Percentiles rank a stretch among this genome's conserved stretches.
phyloP scores from a whole-genome alignment of 176 grass and related monocot species.

The Carex kokanica region DNA sequence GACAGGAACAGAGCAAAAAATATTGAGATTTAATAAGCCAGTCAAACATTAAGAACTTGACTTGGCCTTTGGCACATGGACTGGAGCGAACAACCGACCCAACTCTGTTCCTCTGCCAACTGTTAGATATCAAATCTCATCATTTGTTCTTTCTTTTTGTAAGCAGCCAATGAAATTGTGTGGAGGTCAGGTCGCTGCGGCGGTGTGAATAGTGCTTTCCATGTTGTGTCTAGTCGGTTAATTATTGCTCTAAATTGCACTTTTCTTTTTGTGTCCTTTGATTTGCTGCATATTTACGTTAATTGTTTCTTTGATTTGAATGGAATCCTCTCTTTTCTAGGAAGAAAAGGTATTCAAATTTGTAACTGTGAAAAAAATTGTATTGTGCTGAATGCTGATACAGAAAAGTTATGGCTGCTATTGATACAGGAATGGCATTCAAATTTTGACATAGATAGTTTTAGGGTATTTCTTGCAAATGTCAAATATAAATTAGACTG shows the following conservation, averaged over 20 bases:
- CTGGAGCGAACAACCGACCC: conserved; percentile 23
- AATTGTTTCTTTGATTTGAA: too few species aligned
- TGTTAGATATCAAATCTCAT: not conserved
- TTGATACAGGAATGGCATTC: too few species aligned
- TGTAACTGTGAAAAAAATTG: too few species aligned
- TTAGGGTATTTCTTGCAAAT: not conserved
- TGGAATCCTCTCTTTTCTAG: too few species aligned
- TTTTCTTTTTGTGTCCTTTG: not conserved
- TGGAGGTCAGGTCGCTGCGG: not conserved
- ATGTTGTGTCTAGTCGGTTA: not conserved
- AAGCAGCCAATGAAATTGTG: not conserved
- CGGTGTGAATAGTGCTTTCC: not conserved
- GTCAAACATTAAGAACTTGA: not conserved
- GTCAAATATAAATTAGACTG: too few species aligned
- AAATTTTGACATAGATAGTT: too few species aligned
- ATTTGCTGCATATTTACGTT: too few species aligned
- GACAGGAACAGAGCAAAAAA: not conserved
- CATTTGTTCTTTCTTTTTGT: conserved; percentile 16
- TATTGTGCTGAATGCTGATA: too few species aligned
- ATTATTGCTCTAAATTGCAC: not conserved
- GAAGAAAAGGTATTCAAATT: too few species aligned
- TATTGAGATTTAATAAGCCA: not conserved
- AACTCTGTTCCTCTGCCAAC: not conserved
- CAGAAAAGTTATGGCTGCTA: too few species aligned
- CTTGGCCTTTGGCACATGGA: conserved; percentile 3